phyloP scores from a whole-genome alignment of 495 filamentous ascomycete species.

The Trichoderma virens region DNA sequence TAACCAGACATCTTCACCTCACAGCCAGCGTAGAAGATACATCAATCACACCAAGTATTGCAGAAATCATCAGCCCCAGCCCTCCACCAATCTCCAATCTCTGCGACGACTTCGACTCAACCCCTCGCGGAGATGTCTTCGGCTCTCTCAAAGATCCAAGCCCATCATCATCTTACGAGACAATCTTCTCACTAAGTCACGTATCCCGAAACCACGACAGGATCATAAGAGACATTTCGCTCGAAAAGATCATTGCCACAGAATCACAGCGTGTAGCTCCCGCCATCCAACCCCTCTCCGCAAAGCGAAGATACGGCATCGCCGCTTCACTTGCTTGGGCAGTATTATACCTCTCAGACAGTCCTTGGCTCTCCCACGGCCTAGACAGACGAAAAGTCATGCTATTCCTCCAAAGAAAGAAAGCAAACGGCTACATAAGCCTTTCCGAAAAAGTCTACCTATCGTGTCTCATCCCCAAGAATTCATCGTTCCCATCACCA shows the following conservation, averaged over 20 bases:
- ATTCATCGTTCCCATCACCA: background rate
- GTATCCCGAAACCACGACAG: background rate
- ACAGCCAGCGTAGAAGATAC: background rate
- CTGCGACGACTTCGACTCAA: background rate
- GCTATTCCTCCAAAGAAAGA: background rate
- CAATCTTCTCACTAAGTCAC: background rate
- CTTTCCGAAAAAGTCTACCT: background rate
- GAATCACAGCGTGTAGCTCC: background rate
- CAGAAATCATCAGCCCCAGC: background rate
- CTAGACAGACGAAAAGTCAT: background rate
- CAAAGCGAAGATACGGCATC: background rate
- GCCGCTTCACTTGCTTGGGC: conserved; percentile 1
- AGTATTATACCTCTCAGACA: background rate
- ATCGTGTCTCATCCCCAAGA: background rate
- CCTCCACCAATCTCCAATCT: background rate
- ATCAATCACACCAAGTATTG: background rate
- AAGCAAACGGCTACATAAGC: background rate
- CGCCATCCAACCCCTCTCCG: conserved; percentile 1
- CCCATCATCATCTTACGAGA: background rate
- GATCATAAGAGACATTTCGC: background rate
- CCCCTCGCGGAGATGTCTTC: background rate
- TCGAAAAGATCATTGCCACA: background rate
- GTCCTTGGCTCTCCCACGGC: background rate
- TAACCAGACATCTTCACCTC: background rate
- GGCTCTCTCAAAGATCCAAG: background rate